phyloP scores from a whole-genome alignment of 2,329 filamentous ascomycete genomes.

The Fusarium irregulare region DNA sequence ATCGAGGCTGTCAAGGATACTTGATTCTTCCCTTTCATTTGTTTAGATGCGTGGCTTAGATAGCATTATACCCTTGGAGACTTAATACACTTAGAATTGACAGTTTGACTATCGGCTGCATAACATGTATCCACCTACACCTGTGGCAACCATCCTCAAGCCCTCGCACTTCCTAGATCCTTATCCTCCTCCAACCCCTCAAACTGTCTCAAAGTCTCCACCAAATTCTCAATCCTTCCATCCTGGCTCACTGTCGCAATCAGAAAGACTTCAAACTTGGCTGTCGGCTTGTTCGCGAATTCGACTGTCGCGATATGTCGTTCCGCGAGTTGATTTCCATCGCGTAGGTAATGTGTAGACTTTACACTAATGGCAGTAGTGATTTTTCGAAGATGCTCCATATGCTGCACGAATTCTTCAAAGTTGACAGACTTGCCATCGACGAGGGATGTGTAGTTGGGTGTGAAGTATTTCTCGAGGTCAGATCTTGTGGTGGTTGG shows the following conservation, averaged over 20 bases:
- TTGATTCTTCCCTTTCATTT: background rate
- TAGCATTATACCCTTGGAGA: constrained; percentile 24
- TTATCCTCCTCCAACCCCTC: background rate
- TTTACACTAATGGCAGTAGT: constrained; percentile 3
- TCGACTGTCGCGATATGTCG: background rate
- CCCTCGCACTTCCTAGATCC: background rate
- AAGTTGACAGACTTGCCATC: background rate
- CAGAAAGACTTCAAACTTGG: background rate
- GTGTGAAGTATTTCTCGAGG: background rate
- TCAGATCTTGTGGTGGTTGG: background rate
- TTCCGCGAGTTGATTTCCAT: background rate
- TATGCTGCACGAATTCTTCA: background rate
- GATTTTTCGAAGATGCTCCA: background rate
- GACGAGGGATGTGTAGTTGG: background rate
- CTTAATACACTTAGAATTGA: background rate
- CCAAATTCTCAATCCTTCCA: background rate
- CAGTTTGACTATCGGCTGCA: too few species aligned
- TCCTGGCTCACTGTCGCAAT: background rate
- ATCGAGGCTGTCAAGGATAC: constrained; percentile 65
- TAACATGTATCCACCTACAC: too few species aligned
- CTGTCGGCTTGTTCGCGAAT: background rate
- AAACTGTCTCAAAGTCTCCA: background rate
- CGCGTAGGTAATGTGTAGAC: background rate
- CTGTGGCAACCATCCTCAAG: too few species aligned
- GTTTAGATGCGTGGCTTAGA: background rate